Evolutionary conservation across 108 stramenopile genomes (phyloP), one percentile per base, ranked within the genome.

Genomic region (Nannochloropsis gaditana): DNA sequence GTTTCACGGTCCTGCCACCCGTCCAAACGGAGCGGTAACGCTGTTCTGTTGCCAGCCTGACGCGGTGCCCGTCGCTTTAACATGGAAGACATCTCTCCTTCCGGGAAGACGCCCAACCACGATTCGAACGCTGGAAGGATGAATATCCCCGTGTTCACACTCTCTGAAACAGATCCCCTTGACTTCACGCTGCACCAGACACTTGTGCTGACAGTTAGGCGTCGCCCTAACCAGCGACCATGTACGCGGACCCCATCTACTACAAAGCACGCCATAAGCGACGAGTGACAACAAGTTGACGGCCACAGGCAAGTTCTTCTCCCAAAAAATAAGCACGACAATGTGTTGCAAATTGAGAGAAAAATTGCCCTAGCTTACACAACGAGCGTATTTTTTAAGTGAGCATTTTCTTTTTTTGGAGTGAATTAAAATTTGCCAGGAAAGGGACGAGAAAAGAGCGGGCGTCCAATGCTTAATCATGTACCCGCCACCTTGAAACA

Each of bases 241-340:
- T 0, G 0, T 2, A 0, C 0, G 5, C 19, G 3, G 8, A 73
- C 4, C 59, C 8, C n/a, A n/a, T 4, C 0, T 0, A n/a, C 3
- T 73, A 73, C n/a, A 73, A 11, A 73, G 3, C 31, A 31, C 31
- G 31, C 31, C 31, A 31, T 31, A 31, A 31, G 31, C 31, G 31
- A 31, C 31, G 31, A 31, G 31, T 31, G 31, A 31, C 31, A 31
- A 1, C 31, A 31, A 31, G 31, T 31, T 31, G 31, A 31, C 31
- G 31, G 31, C 31, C 31, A 31, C 31, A 31, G 31, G 31, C 31
- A 31, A 31, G 0, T 31, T 31, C 31, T 31, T 31, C 31, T 31
- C 1, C 31, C 31, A 31, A 31, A 31, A 31, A 31, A 31, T 31
- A 1, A 31, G 31, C 31, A 31, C 31, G 31, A 31, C 31, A 31